These are phyloP conservation scores for Peltaster fructicola DNA, from an alignment of 2,329 filamentous ascomycete genomes.

Conservation along the genomic window DNA sequence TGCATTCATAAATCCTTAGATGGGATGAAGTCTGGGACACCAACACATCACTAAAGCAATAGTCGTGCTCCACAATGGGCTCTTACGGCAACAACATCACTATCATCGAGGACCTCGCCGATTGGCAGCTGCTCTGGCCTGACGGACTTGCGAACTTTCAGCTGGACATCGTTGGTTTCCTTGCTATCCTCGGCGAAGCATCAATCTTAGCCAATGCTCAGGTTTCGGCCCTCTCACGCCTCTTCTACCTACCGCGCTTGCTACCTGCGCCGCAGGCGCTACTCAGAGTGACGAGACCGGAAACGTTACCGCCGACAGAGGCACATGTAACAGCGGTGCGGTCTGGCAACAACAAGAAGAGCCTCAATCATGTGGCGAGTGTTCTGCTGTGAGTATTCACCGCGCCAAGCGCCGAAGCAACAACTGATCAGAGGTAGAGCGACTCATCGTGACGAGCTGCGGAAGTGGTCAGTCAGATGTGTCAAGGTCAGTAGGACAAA, in stretches of 20 bases:
- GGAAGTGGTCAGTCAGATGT: constrained; percentile 11
- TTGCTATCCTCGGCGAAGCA: constrained; percentile 36
- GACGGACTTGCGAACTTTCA: constrained; percentile 25
- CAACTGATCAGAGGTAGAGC: too few relatives aligned
- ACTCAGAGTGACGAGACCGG: constrained; percentile 27
- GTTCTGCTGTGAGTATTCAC: constrained; percentile 24
- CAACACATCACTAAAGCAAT: too few relatives aligned
- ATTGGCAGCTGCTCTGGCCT: too few relatives aligned
- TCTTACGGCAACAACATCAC: too few relatives aligned
- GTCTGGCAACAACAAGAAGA: constrained; percentile 29
- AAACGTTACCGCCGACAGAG: constrained; percentile 22
- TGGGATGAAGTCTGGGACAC: too few relatives aligned
- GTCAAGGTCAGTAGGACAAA: constrained; percentile 10
- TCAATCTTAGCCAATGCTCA: constrained; percentile 32
- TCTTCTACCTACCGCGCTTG: constrained; percentile 32
- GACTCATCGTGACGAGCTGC: constrained; percentile 7
- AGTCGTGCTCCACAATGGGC: too few relatives aligned
- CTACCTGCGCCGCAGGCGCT: constrained; percentile 34
- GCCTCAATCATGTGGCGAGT: constrained; percentile 32
- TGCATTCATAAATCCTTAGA: too few relatives aligned
- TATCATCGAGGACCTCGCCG: too few relatives aligned
- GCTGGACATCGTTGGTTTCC: constrained; percentile 38
- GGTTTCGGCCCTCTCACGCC: constrained; percentile 31
- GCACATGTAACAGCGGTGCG: constrained; percentile 28
- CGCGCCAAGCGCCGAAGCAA: too few relatives aligned